Evolutionary conservation across 345 rosid species (phyloP), one percentile per base, ranked within the genome.

Genomic region (Melastoma malabathricum): DNA sequence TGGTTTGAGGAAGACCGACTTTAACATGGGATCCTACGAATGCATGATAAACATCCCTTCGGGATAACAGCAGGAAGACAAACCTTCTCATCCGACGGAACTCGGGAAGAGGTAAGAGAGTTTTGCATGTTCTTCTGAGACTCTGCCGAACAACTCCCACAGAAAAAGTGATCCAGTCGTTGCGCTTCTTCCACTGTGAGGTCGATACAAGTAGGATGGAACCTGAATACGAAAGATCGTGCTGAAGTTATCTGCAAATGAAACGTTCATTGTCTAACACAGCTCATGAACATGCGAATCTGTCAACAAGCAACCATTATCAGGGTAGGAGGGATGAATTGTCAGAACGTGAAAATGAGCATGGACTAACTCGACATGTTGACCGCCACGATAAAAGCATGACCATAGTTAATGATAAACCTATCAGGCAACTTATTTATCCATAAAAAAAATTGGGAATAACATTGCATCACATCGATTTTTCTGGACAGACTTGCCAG

Each of bases 141-240:
- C 70, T 80, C 80, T 23, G 87, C 58, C 22, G 90, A 77, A 60
- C 98, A 92, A 48, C 64, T 80, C 73, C 81, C 84, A 53, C 98
- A 92, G 69, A 63, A 92, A 78, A 81, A 92, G 61, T 81, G 88
- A 43, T 84, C 94, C 0, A 82, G 83, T 67, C 74, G 73, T 64
- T 79, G 69, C 45, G 97, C 95, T 62, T 80, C 94, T 76, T 87
- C 97, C 43, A 59, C 74, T 3, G 81, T 75, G 75, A 79, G 79
- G 70, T 84, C 87, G 73, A 92, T 87, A 82, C 98, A 92, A 74
- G 76, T 67, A 73, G 98, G 98, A 63, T 92, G 98, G 72, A 82
- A 92, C 98, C 98, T 92, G 95, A 73, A 82, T 64, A 77, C 76
- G 57, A 70, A 73, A 71, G 59, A 72, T 65, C 61, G 66, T 60